Conservation (phyloP, 306 rosid species). For the Cucurbita pepo region DNA sequence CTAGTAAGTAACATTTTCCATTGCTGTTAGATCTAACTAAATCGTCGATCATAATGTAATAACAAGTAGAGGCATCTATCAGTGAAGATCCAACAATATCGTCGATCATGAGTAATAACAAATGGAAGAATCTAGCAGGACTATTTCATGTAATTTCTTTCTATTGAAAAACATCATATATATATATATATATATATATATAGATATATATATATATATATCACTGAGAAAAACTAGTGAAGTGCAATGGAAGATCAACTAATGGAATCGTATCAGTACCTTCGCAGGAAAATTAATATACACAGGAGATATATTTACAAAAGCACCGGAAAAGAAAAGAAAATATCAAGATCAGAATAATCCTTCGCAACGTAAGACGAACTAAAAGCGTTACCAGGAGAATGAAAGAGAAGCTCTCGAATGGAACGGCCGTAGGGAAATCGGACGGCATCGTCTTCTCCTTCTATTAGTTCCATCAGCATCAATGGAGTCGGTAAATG, state of each 20-base stretch:
- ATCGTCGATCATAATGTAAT: too few relatives aligned
- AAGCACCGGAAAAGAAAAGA: neutral
- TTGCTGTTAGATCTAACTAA: neutral
- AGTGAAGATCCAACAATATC: neutral
- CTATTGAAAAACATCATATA: neutral
- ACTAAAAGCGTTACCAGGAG: neutral
- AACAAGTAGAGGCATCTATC: neutral
- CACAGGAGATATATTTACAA: neutral
- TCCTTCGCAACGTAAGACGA: neutral
- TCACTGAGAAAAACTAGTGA: neutral
- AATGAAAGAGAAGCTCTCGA: neutral
- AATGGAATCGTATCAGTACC: neutral
- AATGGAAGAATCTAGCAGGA: neutral
- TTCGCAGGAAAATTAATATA: neutral
- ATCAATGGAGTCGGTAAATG: neutral
- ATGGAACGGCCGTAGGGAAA: neutral
- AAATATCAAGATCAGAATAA: neutral
- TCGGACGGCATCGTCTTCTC: neutral
- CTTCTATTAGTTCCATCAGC: neutral
- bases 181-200: neutral
- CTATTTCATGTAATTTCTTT: neutral
- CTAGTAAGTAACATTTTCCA: neutral
- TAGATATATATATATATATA: neutral
- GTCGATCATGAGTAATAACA: neutral
- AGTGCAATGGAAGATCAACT: neutral